phyloP scores from a whole-genome alignment of 1,284 basidiomycete species.

The Pascua guehoae region DNA sequence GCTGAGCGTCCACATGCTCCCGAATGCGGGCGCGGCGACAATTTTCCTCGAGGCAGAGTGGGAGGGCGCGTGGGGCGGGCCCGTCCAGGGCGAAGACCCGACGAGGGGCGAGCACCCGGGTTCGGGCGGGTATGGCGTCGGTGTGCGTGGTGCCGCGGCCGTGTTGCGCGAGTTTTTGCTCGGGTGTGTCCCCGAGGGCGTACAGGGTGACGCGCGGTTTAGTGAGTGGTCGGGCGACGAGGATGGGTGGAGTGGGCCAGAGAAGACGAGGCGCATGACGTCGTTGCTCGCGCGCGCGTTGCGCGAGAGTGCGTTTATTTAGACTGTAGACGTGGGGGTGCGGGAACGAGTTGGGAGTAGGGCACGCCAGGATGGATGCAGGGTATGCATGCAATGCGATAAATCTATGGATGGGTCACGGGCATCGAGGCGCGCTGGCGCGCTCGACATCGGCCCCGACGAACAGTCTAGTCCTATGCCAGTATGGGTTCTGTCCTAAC shows the following conservation, averaged over 20 bases:
- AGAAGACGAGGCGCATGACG: constrained; percentile 19
- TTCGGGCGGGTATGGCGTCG: no score
- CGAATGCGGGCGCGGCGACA: constrained; percentile 23
- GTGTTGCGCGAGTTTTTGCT: constrained; percentile 30
- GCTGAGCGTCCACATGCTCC: constrained; percentile 33
- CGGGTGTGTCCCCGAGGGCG: constrained; percentile 33
- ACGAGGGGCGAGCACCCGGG: not conserved
- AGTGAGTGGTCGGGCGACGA: constrained; percentile 14
- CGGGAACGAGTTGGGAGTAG: no score
- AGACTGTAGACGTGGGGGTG: not conserved
- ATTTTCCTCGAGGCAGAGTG: constrained; percentile 43
- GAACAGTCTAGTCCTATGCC: not conserved
- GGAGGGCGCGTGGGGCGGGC: constrained; percentile 5
- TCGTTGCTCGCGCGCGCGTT: constrained; percentile 12
- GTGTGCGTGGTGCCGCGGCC: not conserved
- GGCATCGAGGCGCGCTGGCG: no score
- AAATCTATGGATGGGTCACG: no score
- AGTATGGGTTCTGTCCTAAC: no score
- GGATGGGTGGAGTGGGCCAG: constrained; percentile 23
- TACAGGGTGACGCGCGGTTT: constrained; percentile 22
- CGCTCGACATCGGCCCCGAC: no score
- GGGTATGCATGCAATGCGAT: no score
- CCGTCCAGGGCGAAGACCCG: not conserved
- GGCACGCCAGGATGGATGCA: no score
- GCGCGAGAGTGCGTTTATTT: constrained; percentile 15